Evolutionary conservation across 345 rosid species (phyloP), one percentile per base, ranked within the genome.

Genomic region (Aquilaria malaccensis): DNA sequence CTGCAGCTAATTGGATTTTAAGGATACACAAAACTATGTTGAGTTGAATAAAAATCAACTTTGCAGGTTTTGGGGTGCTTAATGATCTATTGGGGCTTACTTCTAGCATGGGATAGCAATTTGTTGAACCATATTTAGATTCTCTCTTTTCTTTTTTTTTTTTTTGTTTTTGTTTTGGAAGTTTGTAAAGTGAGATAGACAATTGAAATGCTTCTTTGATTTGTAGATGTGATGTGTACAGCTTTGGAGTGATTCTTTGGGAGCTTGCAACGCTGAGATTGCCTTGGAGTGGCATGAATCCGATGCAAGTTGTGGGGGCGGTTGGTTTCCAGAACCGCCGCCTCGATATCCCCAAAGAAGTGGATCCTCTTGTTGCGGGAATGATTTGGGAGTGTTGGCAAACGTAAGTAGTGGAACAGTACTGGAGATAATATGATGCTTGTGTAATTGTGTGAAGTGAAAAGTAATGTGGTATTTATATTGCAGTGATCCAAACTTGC

Each of bases 251-350:
- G 53, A 95, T 95, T 70, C 85, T 95, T 5, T 95, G 99, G 98
- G 99, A 95, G 80, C 97, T 95, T 55, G 96, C 99, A 13, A 95
- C 99, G 37, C 69, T 86, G 71, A 82, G 83, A 80, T 68, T 84
- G 65, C 99, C 99, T 13, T 95, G 99, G 99, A 75, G 88, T 56
- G 99, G 95, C 64, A 91, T 95, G 98, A 95, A 95, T 73, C 99
- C 99, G 2, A 95, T 95, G 99, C 99, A 95, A 77, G 99, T 91
- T 52, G 99, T 95, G 22, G 98, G 99, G 71, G 99, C 98, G 2
- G 99, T 95, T 46, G 99, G 99, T 73, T 95, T 95, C 75, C 98
- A 95, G 76, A 95, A 88, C 59, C 91, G 94, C 0, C 87, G 99
- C 65, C 97, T 85, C 51, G 99, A 95, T 64, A 87, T 91, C 66